phyloP scores from a whole-genome alignment of 495 filamentous ascomycete genomes.

The Penicillium manginii region DNA sequence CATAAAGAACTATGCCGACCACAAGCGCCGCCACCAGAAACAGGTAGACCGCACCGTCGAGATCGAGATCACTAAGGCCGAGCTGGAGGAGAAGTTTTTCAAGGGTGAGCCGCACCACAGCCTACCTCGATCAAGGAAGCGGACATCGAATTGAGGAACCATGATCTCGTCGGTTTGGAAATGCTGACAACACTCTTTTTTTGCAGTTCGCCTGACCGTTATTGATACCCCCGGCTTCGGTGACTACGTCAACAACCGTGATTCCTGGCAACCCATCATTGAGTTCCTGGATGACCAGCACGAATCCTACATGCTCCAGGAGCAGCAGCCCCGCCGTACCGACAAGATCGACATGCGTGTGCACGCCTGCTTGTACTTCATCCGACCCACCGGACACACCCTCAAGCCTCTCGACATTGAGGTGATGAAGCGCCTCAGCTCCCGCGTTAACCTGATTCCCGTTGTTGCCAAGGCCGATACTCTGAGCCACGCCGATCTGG shows the following conservation, averaged over 20 bases:
- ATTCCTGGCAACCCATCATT: constrained; percentile 99
- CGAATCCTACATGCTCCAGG: constrained; percentile 99
- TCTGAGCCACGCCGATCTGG: constrained; percentile 86
- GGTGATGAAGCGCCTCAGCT: constrained; percentile 98
- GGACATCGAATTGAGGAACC: not conserved
- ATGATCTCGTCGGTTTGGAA: not conserved
- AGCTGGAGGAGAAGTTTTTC: constrained; percentile 99
- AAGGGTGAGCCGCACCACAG: constrained; percentile 65
- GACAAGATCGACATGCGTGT: constrained; percentile 99
- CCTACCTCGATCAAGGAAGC: not conserved
- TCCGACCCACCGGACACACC: constrained; percentile 96
- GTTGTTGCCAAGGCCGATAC: constrained; percentile 99
- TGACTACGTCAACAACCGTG: constrained; percentile 99
- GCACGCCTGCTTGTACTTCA: constrained; percentile 98
- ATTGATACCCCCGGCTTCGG: constrained; percentile 99
- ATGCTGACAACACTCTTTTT: constrained; percentile 4
- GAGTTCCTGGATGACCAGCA: constrained; percentile 99
- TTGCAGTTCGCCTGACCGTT: constrained; percentile 89
- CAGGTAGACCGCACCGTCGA: constrained; percentile 99
- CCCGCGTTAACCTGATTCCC: constrained; percentile 95
- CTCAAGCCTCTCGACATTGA: constrained; percentile 98
- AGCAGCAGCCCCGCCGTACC: constrained; percentile 95
- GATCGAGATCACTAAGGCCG: constrained; percentile 99
- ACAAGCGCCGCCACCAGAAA: constrained; percentile 97
- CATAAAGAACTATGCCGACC: constrained; percentile 99